These are phyloP conservation scores for Globisporangium solare DNA, from an alignment of 352 stramenopile species.

Conservation along the genomic window DNA sequence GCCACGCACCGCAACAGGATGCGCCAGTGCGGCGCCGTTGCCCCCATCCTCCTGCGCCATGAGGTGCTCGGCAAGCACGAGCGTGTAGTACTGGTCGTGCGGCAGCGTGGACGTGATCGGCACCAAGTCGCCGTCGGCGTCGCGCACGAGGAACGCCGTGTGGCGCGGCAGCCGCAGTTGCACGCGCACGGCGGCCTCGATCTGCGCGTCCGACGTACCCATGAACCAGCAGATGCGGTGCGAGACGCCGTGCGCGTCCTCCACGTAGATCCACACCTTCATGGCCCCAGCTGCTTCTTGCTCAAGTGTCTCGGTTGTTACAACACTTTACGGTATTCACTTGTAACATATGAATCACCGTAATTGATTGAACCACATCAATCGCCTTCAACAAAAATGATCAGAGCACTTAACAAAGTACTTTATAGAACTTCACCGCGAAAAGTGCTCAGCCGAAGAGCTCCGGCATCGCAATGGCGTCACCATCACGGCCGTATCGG, in stretches of 20 bases:
- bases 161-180: constrained; percentile 22
- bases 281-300: background rate
- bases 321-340: no score
- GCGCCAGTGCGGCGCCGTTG: no score
- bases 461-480: no score
- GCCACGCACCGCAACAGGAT: background rate
- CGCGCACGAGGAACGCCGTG: constrained; percentile 34
- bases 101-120: constrained; percentile 32
- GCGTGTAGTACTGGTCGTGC: constrained; percentile 22
- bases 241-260: constrained; percentile 9
- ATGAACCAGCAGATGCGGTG: constrained; percentile 50
- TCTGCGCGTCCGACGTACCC: constrained; percentile 42
- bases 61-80: constrained; percentile 20
- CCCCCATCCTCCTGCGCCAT: no score
- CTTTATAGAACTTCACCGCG: no score
- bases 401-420: no score
- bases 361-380: no score
- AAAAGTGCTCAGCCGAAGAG: no score
- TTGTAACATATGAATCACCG: no score
- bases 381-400: no score
- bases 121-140: constrained; percentile 42
- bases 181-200: constrained; percentile 39
- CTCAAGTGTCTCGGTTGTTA: no score
- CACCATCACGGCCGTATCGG: no score
- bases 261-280: constrained; percentile 19